Base-by-base conservation (phyloP, 306 rosid genomes). In the Dalbergia cultrata region DNA sequence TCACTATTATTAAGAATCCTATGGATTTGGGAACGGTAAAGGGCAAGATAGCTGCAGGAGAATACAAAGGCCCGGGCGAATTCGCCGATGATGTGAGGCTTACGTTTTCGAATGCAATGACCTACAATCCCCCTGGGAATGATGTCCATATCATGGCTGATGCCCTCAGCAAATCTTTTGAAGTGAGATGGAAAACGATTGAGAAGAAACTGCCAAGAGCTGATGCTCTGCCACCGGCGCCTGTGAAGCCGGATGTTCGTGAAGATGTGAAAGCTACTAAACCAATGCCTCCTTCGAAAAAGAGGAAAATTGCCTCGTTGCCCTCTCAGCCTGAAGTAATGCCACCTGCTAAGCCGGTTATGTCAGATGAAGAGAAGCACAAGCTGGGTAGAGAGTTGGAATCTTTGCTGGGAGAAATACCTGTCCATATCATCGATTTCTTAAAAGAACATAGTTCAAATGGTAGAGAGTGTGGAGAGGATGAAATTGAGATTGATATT, bases 1-100 rank as follows among this genome's bases (percentile, higher is more conserved):
- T 87, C 70, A 87, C 64, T 47, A 73, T 93, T 54, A 91, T 93
- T 44, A 93, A 93, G 85, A 81, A 79, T 67, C 98, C 98, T 13
- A 93, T 93, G 97, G 98, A 93, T 82, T 83, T 93, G 78, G 98
- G 98, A 72, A 91, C 91, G 37, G 41, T 93, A 67, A 87, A 93
- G 78, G 70, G 65, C 56, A 93, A 91, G 83, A 34, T 91, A 57
- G 84, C 81, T 53, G 79, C 87, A 7, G 93, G 93, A 78, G 80
- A 63, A 9, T 93, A 90, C 75, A 65, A 88, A 9, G 44, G 82
- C 17, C 97, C 95, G 0, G 33, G 69, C 80, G 87, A 91, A 77
- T 88, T 91, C 81, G 88, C 85, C 69, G 85, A 78, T 57, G 97
- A 93, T 45, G 92, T 90, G 45, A 87, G 85, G 88, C 93, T 87